Percentiles rank a stretch among this genome's conserved stretches.
phyloP scores from a whole-genome alignment of 805 yeast genomes.

The Metschnikowia chrysomelidarum region DNA sequence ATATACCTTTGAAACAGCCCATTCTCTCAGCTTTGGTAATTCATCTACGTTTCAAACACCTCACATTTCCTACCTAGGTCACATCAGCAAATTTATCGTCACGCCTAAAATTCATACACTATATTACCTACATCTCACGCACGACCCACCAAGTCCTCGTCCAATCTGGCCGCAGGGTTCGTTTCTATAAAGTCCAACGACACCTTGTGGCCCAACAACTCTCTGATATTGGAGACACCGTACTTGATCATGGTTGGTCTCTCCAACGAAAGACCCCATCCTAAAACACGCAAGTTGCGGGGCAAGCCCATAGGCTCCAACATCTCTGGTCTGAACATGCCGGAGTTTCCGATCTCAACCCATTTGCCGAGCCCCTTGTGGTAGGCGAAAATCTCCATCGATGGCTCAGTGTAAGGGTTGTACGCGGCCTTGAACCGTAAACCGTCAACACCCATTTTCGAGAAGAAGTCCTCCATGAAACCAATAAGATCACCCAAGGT shows the following conservation, averaged over 20 bases:
- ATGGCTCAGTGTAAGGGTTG: constrained; percentile 99
- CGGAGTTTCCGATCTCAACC: constrained; percentile 99
- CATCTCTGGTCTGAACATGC: constrained; percentile 99
- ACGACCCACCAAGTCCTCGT: constrained; percentile 43
- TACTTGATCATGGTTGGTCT: constrained; percentile 99
- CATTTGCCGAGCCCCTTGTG: constrained; percentile 92
- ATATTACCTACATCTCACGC: background rate
- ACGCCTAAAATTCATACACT: no score
- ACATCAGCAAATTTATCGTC: no score
- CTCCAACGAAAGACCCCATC: constrained; percentile 96
- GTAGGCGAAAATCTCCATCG: constrained; percentile 95
- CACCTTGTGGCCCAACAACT: constrained; percentile 95
- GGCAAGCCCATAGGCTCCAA: constrained; percentile 98
- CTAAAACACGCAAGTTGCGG: constrained; percentile 86
- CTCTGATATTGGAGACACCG: constrained; percentile 93
- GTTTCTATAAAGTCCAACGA: constrained; percentile 89
- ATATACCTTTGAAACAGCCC: no score
- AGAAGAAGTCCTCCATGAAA: constrained; percentile 96
- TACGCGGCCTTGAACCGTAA: constrained; percentile 98
- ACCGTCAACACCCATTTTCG: constrained; percentile 94
- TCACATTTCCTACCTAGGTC: no score
- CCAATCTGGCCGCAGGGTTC: constrained; percentile 97
- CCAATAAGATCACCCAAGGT: constrained; percentile 96
- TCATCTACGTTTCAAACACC: no score
- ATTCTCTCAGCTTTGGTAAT: no score